A percentile compares a stretch with the other conserved stretches of the same genome.
These are phyloP conservation scores for Aspergillus japonicus DNA, from an alignment of 2,329 filamentous ascomycete genomes.

Conservation along the genomic window DNA sequence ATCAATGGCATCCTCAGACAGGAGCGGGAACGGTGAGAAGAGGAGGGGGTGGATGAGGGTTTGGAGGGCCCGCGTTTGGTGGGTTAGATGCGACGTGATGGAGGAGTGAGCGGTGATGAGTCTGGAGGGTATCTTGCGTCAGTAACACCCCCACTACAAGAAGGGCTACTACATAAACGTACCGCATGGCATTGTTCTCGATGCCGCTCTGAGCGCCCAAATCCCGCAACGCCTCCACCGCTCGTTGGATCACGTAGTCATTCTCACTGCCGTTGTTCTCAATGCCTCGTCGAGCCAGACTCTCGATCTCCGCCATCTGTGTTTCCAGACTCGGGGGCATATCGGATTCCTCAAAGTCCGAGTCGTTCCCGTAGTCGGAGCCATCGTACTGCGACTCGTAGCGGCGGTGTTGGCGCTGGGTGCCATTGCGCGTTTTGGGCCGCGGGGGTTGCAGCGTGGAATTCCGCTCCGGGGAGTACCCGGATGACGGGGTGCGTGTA, in stretches of 20 bases:
- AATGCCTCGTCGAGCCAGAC: constrained; percentile 53
- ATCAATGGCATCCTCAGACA: constrained; percentile 56
- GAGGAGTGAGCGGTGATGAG: constrained; percentile 59
- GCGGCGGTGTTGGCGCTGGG: constrained; percentile 38
- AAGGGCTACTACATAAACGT: constrained; percentile 19
- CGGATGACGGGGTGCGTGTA: constrained; percentile 25
- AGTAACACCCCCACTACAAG: background rate
- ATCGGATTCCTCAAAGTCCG: constrained; percentile 54
- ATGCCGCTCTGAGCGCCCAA: constrained; percentile 56
- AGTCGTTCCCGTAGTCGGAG: constrained; percentile 58
- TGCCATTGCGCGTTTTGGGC: constrained; percentile 39
- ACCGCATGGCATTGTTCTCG: constrained; percentile 58
- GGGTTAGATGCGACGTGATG: constrained; percentile 58
- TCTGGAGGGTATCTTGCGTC: constrained; percentile 34
- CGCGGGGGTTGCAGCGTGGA: constrained; percentile 35
- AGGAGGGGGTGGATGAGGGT: constrained; percentile 58
- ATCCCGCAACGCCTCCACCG: constrained; percentile 53
- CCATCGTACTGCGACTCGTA: constrained; percentile 54
- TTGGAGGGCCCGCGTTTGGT: constrained; percentile 61
- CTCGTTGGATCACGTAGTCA: constrained; percentile 54
- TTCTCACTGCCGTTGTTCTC: constrained; percentile 53
- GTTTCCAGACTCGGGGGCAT: constrained; percentile 56
- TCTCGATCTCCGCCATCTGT: constrained; percentile 57
- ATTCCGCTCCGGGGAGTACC: constrained; percentile 24
- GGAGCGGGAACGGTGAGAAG: constrained; percentile 55